These are phyloP conservation scores for Exserohilum turcica DNA, from an alignment of 2,329 filamentous ascomycete genomes.

Conservation along the genomic window DNA sequence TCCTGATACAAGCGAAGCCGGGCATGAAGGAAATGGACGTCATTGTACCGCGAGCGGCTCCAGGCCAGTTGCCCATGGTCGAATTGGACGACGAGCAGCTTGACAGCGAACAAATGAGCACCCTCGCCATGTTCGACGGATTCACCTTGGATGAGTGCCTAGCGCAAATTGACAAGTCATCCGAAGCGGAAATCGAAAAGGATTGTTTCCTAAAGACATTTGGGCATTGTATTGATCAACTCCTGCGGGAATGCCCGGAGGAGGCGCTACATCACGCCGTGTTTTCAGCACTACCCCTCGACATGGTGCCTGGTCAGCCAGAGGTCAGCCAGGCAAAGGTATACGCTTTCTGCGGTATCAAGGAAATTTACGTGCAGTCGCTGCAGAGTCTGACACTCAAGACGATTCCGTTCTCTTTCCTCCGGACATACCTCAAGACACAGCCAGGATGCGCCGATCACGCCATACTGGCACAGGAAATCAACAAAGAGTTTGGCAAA, in stretches of 20 bases:
- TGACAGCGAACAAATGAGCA: slow-evolving; percentile 26
- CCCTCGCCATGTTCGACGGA: slow-evolving; percentile 35
- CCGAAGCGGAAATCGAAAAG: slow-evolving; percentile 16
- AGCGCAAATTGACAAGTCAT: slow-evolving; percentile 37
- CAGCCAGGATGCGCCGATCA: slow-evolving; percentile 54
- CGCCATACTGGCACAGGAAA: slow-evolving; percentile 50
- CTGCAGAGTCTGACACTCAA: slow-evolving; percentile 33
- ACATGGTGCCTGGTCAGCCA: slow-evolving; percentile 36
- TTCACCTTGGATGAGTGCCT: slow-evolving; percentile 40
- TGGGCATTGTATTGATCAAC: slow-evolving; percentile 43
- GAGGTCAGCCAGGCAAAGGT: slow-evolving; percentile 43
- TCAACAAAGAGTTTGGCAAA: slow-evolving; percentile 54
- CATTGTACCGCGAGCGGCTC: slow-evolving; percentile 48
- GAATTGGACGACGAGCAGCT: slow-evolving; percentile 43
- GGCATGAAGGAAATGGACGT: slow-evolving; percentile 51
- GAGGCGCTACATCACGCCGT: slow-evolving; percentile 50
- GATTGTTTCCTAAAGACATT: slow-evolving; percentile 38
- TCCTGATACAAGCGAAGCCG: slow-evolving; percentile 48
- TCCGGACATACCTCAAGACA: slow-evolving; percentile 51
- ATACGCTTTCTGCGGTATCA: slow-evolving; percentile 54
- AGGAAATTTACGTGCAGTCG: slow-evolving; percentile 48
- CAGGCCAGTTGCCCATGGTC: slow-evolving; percentile 54
- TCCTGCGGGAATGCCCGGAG: slow-evolving; percentile 46
- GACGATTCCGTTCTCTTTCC: slow-evolving; percentile 53
- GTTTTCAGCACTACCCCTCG: slow-evolving; percentile 51